Conservation (phyloP, 306 rosid species). For the Dalbergia cultrata region DNA sequence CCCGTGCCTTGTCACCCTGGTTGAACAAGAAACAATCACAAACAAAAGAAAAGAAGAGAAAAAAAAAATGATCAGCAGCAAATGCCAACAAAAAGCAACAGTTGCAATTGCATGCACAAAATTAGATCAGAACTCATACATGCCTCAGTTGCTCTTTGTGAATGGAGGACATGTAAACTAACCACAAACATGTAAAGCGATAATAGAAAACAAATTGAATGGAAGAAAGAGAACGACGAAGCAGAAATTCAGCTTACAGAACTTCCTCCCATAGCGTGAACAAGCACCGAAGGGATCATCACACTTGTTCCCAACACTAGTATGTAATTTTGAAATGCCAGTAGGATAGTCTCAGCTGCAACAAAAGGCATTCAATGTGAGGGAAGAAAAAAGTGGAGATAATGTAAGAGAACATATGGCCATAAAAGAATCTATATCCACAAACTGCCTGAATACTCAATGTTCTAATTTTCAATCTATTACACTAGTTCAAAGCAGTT, state of each 20-base stretch:
- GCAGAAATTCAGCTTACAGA: neutral
- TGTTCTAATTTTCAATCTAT: neutral
- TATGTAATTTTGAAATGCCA: too few relatives aligned
- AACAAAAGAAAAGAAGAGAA: neutral
- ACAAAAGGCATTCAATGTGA: too few relatives aligned
- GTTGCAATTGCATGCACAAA: neutral
- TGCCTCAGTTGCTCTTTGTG: neutral
- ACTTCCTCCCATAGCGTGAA: too few relatives aligned
- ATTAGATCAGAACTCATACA: neutral
- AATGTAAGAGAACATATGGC: too few relatives aligned
- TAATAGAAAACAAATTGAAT: neutral
- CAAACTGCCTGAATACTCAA: neutral
- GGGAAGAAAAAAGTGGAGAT: too few relatives aligned
- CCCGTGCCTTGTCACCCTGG: conserved; percentile 94
- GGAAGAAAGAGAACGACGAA: neutral
- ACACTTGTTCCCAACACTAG: too few relatives aligned
- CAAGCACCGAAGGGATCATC: too few relatives aligned
- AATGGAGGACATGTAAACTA: conserved; percentile 8
- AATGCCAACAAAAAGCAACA: neutral
- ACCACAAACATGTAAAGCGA: neutral
- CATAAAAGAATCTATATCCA: too few relatives aligned
- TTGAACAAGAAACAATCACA: conserved; percentile 43
- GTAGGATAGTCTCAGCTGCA: too few relatives aligned
- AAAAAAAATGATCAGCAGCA: neutral
- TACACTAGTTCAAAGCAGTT: conserved; percentile 2